A percentile compares a stretch with the other conserved stretches of the same genome.
These are phyloP conservation scores for Podila minutissima DNA, from an alignment of 192 early-diverging fungal species.

Conservation along the genomic window DNA sequence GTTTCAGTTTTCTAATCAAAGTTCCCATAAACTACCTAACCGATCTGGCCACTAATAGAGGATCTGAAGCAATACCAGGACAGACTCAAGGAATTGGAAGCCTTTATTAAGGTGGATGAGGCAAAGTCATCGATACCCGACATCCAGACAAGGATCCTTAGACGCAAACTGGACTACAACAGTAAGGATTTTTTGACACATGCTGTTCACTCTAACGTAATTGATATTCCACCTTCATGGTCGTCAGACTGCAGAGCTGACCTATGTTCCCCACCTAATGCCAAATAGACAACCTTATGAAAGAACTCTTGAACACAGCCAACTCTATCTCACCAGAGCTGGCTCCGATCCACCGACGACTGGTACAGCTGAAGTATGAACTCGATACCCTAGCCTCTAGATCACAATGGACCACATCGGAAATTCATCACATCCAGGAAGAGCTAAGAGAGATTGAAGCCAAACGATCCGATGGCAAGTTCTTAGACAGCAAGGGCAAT, in stretches of 20 bases:
- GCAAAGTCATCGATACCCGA: constrained; percentile 48
- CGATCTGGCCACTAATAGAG: constrained; percentile 26
- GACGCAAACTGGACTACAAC: constrained; percentile 53
- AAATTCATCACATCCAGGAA: constrained; percentile 68
- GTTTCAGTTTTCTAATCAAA: not conserved
- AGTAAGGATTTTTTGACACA: constrained; percentile 9
- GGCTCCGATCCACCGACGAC: constrained; percentile 74
- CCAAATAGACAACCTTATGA: constrained; percentile 54
- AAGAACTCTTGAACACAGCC: constrained; percentile 64
- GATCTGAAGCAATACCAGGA: constrained; percentile 70
- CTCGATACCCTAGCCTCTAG: constrained; percentile 56
- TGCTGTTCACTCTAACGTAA: not conserved
- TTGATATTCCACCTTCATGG: not conserved
- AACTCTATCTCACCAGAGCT: constrained; percentile 75
- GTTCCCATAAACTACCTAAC: not conserved
- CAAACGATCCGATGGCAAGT: constrained; percentile 82
- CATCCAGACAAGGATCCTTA: constrained; percentile 53
- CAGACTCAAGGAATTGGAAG: constrained; percentile 66
- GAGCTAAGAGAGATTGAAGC: constrained; percentile 85
- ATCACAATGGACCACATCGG: constrained; percentile 33
- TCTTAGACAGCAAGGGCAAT: constrained; percentile 70
- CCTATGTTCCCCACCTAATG: not conserved
- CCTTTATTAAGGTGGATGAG: constrained; percentile 62
- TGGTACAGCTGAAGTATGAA: constrained; percentile 75
- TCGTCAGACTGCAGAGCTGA: not conserved